Base-by-base conservation (phyloP, 805 yeast species). In the Pichia exigua region DNA sequence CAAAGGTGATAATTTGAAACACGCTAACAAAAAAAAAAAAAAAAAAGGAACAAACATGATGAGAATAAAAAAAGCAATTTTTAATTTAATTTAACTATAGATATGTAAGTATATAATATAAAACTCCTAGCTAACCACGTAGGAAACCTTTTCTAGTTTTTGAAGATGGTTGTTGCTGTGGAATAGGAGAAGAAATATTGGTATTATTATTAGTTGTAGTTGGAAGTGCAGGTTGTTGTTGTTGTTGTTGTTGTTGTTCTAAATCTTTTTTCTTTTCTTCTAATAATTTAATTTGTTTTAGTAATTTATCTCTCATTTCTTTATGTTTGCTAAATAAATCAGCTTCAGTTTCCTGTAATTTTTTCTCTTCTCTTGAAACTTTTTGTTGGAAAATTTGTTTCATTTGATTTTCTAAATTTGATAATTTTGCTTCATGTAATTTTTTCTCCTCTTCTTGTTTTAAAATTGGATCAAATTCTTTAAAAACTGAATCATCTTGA, bases 381-480 rank as follows among this genome's bases (percentile, higher is more conserved):
- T 94, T 94, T 65, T 87, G 94, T 73, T 91, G 96, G 82, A 94
- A 94, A 51, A 94, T 96, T 27, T 83, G 77, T 73, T 92, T 91
- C 97, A 94, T 90, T 72, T 94, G 98, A 42, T 89, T 80, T 73
- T 94, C 98, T 85, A 94, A 81, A 74, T 88, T 89, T 52, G 91
- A 85, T 62, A 94, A 77, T 66, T 92, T 90, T 56, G 95, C 95
- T 72, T 89, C 97, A 67, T 94, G 98, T 65, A 88, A 76, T 38
- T 85, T 83, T 63, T 87, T 85, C 71, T 94, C 98, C 72, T 94
- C 98, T 69, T 86, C 95, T 70, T 89, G 95, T 72, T 87, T 88
- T 59, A 85, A 76, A 49, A 85, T 81, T 30, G 99, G 99, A 69
- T 92, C 96, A 65, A 90, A 89, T 67, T 89, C 97, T 67, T 85